Conservation (phyloP, 2,329 filamentous ascomycete genomes). For the Fonsecaea nubica region DNA sequence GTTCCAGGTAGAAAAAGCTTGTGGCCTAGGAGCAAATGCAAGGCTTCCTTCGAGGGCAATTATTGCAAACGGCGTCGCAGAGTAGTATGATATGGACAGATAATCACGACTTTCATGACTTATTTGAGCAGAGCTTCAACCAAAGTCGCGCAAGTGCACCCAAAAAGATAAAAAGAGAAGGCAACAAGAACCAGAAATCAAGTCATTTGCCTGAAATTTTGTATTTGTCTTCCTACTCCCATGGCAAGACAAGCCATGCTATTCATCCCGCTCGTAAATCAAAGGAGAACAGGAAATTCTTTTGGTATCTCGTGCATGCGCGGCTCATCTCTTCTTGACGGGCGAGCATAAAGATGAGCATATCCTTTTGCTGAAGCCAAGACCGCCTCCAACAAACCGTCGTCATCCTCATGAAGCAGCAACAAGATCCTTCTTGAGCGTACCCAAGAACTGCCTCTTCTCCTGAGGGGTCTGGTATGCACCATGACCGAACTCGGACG, state of each 20-base stretch:
- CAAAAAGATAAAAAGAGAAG: not conserved
- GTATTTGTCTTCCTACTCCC: slow-evolving; percentile 20
- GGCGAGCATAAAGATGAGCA: not conserved
- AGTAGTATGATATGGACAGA: not conserved
- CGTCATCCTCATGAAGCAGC: slow-evolving; percentile 57
- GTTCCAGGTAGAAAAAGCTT: not conserved
- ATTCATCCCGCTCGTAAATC: slow-evolving; percentile 19
- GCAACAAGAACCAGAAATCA: not conserved
- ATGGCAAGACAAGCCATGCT: slow-evolving; percentile 17
- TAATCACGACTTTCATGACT: not conserved
- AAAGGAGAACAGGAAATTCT: slow-evolving; percentile 12
- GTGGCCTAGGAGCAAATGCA: not conserved
- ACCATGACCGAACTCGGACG: slow-evolving; percentile 99
- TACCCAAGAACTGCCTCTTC: slow-evolving; percentile 97
- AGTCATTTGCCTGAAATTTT: not conserved
- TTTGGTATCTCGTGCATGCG: slow-evolving; percentile 16
- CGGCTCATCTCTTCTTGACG: slow-evolving; percentile 2
- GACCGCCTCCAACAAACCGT: not conserved
- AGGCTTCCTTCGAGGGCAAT: not conserved
- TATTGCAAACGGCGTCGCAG: too few relatives aligned
- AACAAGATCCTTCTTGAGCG: slow-evolving; percentile 96
- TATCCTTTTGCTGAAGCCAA: not conserved
- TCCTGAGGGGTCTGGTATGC: slow-evolving; percentile 98
- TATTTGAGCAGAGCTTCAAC: not conserved
- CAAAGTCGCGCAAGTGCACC: not conserved